These are phyloP conservation scores for Lobulomyces angularis DNA, from an alignment of 192 early-diverging fungal genomes.

Conservation along the genomic window DNA sequence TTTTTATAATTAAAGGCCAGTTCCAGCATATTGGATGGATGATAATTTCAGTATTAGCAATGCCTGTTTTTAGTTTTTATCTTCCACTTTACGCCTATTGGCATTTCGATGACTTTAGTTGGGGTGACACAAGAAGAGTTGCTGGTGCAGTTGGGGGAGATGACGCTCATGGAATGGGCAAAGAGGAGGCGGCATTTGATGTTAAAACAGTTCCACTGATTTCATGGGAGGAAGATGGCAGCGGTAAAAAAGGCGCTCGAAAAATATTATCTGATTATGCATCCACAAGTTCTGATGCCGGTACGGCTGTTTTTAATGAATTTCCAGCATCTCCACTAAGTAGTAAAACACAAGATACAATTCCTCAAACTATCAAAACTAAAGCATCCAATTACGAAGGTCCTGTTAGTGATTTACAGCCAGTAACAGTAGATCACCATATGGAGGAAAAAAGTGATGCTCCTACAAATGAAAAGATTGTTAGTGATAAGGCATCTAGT, in stretches of 20 bases:
- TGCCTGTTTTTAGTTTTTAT: slow-evolving; percentile 69
- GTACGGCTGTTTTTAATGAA: slow-evolving; percentile 2
- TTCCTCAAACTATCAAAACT: background rate
- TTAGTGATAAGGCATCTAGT: no score
- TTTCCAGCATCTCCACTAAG: background rate
- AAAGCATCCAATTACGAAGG: no score
- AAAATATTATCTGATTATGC: background rate
- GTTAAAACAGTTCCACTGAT: slow-evolving; percentile 19
- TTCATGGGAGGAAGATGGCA: slow-evolving; percentile 34
- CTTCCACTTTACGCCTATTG: slow-evolving; percentile 79
- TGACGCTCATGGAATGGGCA: slow-evolving; percentile 44
- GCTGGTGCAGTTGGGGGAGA: slow-evolving; percentile 71
- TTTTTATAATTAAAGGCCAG: slow-evolving; percentile 79
- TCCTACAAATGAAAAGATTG: no score
- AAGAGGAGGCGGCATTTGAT: slow-evolving; percentile 30
- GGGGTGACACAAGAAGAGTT: slow-evolving; percentile 95
- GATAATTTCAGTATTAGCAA: slow-evolving; percentile 85
- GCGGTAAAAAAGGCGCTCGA: slow-evolving; percentile 2
- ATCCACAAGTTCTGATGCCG: slow-evolving; percentile 1
- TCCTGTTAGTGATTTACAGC: no score
- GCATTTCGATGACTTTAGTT: slow-evolving; percentile 99
- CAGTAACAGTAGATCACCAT: no score
- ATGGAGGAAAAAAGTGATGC: no score
- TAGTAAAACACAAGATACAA: slow-evolving; percentile 1
- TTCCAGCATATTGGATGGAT: slow-evolving; percentile 79